Evolutionary conservation across 2,329 filamentous ascomycete genomes (phyloP).

Genomic region (Triangularia setosa): DNA sequence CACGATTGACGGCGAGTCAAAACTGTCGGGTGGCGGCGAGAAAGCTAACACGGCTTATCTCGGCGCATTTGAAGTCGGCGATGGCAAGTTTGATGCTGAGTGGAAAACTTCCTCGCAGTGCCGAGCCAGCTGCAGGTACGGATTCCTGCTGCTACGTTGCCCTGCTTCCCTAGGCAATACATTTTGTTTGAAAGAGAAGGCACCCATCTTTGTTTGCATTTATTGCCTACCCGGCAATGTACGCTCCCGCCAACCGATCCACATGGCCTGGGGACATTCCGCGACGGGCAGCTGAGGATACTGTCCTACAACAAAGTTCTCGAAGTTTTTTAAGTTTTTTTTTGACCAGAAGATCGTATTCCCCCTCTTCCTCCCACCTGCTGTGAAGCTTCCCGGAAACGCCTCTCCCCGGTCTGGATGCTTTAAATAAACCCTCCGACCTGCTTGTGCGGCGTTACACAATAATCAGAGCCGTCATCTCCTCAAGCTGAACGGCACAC

Average conservation of each 20-base stretch:
- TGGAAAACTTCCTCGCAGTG: background rate
- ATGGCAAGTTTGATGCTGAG: too few relatives aligned
- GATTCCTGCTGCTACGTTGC: background rate
- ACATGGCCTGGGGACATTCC: background rate
- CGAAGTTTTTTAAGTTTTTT: too few relatives aligned
- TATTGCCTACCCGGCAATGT: background rate
- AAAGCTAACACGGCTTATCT: background rate
- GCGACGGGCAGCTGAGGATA: background rate
- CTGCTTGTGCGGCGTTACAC: background rate
- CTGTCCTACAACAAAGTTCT: background rate
- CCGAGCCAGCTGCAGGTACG: background rate
- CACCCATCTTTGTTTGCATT: background rate
- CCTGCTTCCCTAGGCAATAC: background rate
- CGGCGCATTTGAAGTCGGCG: background rate
- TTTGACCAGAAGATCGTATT: too few relatives aligned
- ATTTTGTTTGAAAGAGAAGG: background rate
- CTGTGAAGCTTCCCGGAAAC: background rate
- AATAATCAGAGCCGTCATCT: background rate
- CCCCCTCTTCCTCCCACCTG: background rate
- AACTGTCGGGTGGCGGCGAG: background rate
- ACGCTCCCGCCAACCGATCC: background rate
- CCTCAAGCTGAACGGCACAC: background rate
- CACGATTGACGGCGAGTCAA: background rate
- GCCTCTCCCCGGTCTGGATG: background rate
- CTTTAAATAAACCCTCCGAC: background rate